These are phyloP conservation scores for Entomophthora muscae DNA, from an alignment of 371 early-diverging fungal genomes.

Conservation along the genomic window DNA sequence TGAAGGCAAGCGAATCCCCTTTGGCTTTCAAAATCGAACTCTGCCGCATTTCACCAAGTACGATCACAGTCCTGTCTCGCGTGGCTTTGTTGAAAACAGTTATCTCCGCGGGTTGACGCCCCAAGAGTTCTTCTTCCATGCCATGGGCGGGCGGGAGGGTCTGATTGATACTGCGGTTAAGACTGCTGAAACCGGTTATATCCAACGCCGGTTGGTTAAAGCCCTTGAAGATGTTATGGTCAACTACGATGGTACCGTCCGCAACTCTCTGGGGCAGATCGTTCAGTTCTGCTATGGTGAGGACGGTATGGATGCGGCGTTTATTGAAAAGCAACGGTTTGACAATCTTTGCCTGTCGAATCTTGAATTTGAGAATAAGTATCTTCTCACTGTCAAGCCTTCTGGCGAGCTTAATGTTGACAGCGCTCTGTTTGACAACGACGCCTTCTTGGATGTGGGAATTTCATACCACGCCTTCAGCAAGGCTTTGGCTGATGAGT, in stretches of 20 bases:
- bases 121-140: constrained; percentile 99
- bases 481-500: constrained; percentile 67
- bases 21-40: constrained; percentile 90
- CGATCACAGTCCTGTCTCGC: constrained; percentile 92
- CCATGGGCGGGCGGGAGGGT: constrained; percentile 99
- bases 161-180: constrained; percentile 98
- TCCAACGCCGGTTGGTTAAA: constrained; percentile 98
- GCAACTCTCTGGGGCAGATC: constrained; percentile 84
- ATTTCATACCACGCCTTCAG: constrained; percentile 49
- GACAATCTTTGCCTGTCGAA: constrained; percentile 44
- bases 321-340: constrained; percentile 75
- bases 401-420: constrained; percentile 39
- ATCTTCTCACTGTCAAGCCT: constrained; percentile 57
- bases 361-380: constrained; percentile 53
- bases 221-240: constrained; percentile 98
- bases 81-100: constrained; percentile 98
- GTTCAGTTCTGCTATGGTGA: constrained; percentile 97
- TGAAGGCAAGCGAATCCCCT: constrained; percentile 98
- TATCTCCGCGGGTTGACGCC: constrained; percentile 96
- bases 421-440: constrained; percentile 14
- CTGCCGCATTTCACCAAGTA: constrained; percentile 98
- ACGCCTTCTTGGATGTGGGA: constrained; percentile 30
- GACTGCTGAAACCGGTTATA: constrained; percentile 99
- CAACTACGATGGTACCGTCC: constrained; percentile 95
- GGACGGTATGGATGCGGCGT: constrained; percentile 95